A percentile compares a stretch with the other conserved stretches of the same genome.
These are phyloP conservation scores for Heritiera littoralis DNA, from an alignment of 345 rosid genomes.

Conservation along the genomic window DNA sequence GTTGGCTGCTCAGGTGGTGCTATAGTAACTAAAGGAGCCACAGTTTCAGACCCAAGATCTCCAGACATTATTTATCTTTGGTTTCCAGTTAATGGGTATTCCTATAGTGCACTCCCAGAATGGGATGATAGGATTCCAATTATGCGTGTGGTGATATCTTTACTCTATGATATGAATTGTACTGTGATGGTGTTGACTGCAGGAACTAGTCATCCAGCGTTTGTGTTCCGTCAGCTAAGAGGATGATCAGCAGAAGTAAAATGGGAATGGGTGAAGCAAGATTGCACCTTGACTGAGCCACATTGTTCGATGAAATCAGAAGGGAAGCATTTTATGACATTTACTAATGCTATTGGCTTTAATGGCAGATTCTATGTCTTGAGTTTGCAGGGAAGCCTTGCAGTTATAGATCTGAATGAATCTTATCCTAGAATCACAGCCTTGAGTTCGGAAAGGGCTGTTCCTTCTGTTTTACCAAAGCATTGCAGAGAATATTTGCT, in stretches of 20 bases:
- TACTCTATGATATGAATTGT: fast-evolving
- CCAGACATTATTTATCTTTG: too few species aligned
- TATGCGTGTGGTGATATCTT: constrained; percentile 10
- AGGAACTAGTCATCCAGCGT: constrained; percentile 29
- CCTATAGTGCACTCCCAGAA: too few species aligned
- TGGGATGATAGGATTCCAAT: not conserved
- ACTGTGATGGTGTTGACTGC: constrained; percentile 27
- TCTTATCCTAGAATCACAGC: constrained; percentile 13
- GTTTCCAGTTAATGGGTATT: too few species aligned
- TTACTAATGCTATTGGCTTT: constrained; percentile 35
- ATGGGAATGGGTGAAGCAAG: constrained; percentile 26
- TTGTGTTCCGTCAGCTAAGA: not conserved
- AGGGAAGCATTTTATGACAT: not conserved
- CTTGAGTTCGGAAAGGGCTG: constrained; percentile 22
- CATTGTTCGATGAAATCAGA: constrained; percentile 3
- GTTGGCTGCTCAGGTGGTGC: too few species aligned
- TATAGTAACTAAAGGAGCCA: too few species aligned
- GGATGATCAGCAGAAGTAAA: not conserved
- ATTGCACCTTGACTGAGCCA: constrained; percentile 28
- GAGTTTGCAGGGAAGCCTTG: constrained; percentile 36
- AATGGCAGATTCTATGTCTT: constrained; percentile 34
- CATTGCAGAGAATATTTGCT: constrained; percentile 36
- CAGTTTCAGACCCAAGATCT: too few species aligned
- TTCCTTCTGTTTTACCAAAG: constrained; percentile 18
- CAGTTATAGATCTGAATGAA: constrained; percentile 21